A percentile compares a stretch with the other conserved stretches of the same genome.
Conservation (phyloP, 2,329 filamentous ascomycete genomes). For the Tolypocladium cylindrosporum region DNA sequence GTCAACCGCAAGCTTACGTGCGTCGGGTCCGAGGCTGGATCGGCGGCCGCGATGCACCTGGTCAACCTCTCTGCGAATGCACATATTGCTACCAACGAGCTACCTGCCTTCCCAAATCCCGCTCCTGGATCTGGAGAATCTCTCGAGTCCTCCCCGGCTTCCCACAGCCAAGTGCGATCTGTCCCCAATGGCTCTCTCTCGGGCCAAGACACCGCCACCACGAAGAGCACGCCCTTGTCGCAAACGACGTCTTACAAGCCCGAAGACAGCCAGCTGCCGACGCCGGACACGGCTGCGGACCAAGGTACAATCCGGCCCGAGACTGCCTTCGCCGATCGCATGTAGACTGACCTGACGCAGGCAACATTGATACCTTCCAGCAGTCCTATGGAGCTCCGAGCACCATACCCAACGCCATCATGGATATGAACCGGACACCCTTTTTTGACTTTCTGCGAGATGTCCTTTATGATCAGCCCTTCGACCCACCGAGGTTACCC, state of each 20-base stretch:
- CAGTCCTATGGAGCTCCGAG: constrained; percentile 3
- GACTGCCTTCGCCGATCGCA: background rate
- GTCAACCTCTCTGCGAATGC: constrained; percentile 30
- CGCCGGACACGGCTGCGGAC: constrained; percentile 22
- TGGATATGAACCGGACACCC: constrained; percentile 25
- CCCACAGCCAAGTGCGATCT: constrained; percentile 10
- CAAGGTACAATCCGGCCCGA: constrained; percentile 8
- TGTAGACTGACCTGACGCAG: constrained; percentile 3
- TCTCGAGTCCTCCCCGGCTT: constrained; percentile 9
- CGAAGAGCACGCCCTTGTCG: constrained; percentile 15
- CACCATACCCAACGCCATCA: constrained; percentile 1
- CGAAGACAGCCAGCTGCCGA: constrained; percentile 24
- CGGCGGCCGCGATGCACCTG: constrained; percentile 32
- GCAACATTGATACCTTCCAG: constrained; percentile 1
- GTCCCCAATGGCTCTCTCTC: constrained; percentile 4
- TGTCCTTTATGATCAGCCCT: constrained; percentile 36
- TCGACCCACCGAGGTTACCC: constrained; percentile 23
- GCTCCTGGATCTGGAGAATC: constrained; percentile 1
- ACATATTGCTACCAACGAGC: constrained; percentile 11
- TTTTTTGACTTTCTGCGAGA: constrained; percentile 42
- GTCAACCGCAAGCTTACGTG: constrained; percentile 35
- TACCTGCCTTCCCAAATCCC: background rate
- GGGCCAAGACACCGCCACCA: constrained; percentile 8
- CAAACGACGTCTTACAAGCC: constrained; percentile 12
- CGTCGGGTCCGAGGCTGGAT: constrained; percentile 25